Conservation (phyloP, 441 rosid genomes). For the Theobroma grandiflorum region DNA sequence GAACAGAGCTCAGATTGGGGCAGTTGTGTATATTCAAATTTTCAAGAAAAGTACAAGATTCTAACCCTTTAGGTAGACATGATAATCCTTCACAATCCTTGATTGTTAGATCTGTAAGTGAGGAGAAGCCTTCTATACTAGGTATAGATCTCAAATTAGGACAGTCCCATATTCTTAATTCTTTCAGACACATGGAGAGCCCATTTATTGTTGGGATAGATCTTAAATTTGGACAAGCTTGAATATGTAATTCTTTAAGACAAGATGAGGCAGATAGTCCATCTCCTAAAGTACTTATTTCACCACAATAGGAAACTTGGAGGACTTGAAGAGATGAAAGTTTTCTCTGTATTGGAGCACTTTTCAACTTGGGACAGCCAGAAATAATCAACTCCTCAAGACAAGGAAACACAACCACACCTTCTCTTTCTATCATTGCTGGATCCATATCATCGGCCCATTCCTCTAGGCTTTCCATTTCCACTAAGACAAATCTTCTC, state of each 20-base stretch:
- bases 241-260: background rate
- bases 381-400: constrained; percentile 1
- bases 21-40: background rate
- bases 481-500: background rate
- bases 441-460: background rate
- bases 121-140: background rate
- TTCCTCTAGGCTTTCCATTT: background rate
- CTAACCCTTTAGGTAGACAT: background rate
- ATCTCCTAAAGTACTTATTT: background rate
- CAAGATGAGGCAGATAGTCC: background rate
- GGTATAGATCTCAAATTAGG: background rate
- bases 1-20: background rate
- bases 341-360: background rate
- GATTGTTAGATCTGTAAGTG: background rate
- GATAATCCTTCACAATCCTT: background rate
- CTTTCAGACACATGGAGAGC: background rate
- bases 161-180: background rate
- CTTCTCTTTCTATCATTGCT: background rate
- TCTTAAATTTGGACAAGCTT: background rate
- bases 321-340: background rate
- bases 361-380: background rate
- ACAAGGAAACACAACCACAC: constrained; percentile 1
- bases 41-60: background rate
- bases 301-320: background rate
- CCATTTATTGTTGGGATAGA: background rate